These are phyloP conservation scores for Isoetes engelmannii DNA, from an alignment of 83 land plant genomes.

Conservation along the genomic window DNA sequence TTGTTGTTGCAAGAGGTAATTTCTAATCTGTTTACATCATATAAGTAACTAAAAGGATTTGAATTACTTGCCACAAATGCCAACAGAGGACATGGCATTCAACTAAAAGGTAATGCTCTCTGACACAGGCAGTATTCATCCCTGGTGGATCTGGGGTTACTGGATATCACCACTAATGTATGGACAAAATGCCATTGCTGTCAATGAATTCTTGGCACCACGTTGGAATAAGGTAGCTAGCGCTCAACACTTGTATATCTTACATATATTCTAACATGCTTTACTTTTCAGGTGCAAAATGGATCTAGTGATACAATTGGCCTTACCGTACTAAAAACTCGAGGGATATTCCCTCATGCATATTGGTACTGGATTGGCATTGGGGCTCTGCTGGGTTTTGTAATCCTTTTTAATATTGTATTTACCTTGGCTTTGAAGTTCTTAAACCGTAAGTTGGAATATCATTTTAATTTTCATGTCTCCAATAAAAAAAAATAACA, in stretches of 20 bases:
- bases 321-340: constrained; percentile 16
- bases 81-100: neutral
- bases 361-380: constrained; percentile 25
- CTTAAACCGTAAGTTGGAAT: constrained; percentile 27
- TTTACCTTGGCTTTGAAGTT: constrained; percentile 24
- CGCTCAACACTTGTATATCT: neutral
- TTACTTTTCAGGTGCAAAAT: neutral
- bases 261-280: neutral
- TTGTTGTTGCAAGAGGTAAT: constrained; percentile 14
- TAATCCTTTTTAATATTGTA: constrained; percentile 18
- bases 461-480: neutral
- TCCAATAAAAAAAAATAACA: no score
- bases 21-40: neutral
- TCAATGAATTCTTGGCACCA: constrained; percentile 17
- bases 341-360: constrained; percentile 12
- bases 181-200: constrained; percentile 27
- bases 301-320: neutral
- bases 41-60: neutral
- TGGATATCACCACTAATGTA: constrained; percentile 23
- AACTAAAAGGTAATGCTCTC: no score
- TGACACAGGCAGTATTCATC: constrained; percentile 11
- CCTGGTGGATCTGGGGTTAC: constrained; percentile 28
- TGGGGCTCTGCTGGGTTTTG: constrained; percentile 23
- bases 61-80: neutral
- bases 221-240: constrained; percentile 10